phyloP scores from a whole-genome alignment of 805 yeast species.

The Pichia kluyveri region DNA sequence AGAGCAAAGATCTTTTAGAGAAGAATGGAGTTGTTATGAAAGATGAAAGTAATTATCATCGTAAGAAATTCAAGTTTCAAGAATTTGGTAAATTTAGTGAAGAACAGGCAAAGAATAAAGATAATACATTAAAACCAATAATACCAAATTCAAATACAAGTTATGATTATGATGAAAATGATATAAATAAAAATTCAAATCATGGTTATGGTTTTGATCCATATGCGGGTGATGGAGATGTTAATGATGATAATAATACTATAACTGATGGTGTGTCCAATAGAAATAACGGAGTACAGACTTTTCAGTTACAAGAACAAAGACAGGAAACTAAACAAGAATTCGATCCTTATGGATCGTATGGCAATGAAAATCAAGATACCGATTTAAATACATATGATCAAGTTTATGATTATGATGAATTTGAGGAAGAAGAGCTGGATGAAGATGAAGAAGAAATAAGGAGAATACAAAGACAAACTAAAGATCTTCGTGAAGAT shows the following conservation, averaged over 20 bases:
- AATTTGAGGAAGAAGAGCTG: constrained; percentile 33
- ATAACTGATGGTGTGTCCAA: neutral
- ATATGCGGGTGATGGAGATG: constrained; percentile 3
- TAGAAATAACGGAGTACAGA: constrained; percentile 3
- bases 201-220: constrained; percentile 13
- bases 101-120: constrained; percentile 21
- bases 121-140: constrained; percentile 15
- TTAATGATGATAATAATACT: neutral
- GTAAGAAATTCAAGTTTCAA: constrained; percentile 33
- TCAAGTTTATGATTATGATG: constrained; percentile 20
- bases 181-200: constrained; percentile 13
- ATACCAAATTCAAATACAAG: constrained; percentile 7
- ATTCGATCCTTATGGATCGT: constrained; percentile 19
- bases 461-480: constrained; percentile 71
- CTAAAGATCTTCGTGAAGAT: constrained; percentile 58
- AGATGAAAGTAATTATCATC: constrained; percentile 18
- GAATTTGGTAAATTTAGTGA: constrained; percentile 41
- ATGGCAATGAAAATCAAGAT: constrained; percentile 7
- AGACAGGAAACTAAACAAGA: neutral
- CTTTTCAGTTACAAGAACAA: constrained; percentile 5
- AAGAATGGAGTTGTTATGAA: constrained; percentile 33
- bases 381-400: constrained; percentile 21
- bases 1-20: constrained; percentile 32
- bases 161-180: constrained; percentile 6
- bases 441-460: constrained; percentile 87